A percentile compares a stretch with the other conserved stretches of the same genome.
These are phyloP conservation scores for Kregervanrija pseudodelftensis DNA, from an alignment of 805 yeast genomes.

Conservation along the genomic window DNA sequence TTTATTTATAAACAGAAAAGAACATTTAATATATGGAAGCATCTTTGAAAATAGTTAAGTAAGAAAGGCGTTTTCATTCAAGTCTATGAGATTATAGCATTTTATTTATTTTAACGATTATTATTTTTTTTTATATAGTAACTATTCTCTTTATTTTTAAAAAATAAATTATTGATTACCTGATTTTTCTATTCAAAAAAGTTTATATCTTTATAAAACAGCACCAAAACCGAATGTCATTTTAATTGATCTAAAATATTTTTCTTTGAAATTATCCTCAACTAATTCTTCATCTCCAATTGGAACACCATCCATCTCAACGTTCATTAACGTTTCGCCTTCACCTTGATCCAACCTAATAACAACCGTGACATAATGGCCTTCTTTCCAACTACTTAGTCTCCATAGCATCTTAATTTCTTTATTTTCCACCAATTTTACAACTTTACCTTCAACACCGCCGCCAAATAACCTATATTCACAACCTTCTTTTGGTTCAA, in stretches of 20 bases:
- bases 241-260: conserved; percentile 84
- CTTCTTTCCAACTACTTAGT: conserved; percentile 80
- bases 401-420: conserved; percentile 78
- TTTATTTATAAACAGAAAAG: neutral
- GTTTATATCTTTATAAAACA: conserved; percentile 42
- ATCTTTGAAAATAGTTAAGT: too few species aligned
- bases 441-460: conserved; percentile 65
- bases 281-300: conserved; percentile 92
- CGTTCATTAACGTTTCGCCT: conserved; percentile 77
- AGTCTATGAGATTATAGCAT: too few species aligned
- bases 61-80: too few species aligned
- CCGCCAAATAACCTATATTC: conserved; percentile 79
- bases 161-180: too few species aligned
- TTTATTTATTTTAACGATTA: neutral
- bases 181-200: too few species aligned
- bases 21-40: too few species aligned
- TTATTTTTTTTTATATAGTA: neutral
- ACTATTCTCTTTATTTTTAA: too few species aligned
- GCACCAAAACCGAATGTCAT: conserved; percentile 93
- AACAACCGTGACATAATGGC: conserved; percentile 64
- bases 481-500: conserved; percentile 55
- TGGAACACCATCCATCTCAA: conserved; percentile 83
- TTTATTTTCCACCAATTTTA: conserved; percentile 50
- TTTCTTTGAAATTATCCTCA: conserved; percentile 76
- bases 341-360: conserved; percentile 68